Evolutionary conservation across 139 green algal species (phyloP).

Genomic region (Micromonas pusilla): DNA sequence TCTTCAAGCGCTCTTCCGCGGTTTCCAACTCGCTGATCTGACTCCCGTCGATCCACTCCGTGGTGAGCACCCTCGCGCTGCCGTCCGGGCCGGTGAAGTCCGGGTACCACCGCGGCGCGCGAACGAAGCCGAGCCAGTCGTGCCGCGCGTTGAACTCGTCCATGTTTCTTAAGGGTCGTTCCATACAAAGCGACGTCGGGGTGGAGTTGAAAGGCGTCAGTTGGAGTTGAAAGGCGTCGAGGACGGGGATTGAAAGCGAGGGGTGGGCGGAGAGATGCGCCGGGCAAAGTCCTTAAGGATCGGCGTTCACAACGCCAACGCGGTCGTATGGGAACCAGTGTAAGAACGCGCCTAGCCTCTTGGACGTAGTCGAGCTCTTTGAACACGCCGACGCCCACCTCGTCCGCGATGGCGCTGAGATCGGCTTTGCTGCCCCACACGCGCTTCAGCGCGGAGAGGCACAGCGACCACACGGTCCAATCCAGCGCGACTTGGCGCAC

Average conservation of each 20-base stretch:
- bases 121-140: conserved; percentile 35
- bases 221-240: too few species aligned
- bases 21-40: conserved; percentile 26
- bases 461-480: conserved; percentile 22
- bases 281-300: too few species aligned
- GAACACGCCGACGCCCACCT: conserved; percentile 38
- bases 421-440: conserved; percentile 31
- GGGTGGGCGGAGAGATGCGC: too few species aligned
- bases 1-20: conserved; percentile 19
- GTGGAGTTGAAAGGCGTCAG: too few species aligned
- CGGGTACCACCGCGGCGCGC: conserved; percentile 21
- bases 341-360: conserved; percentile 30
- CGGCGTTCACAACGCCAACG: too few species aligned
- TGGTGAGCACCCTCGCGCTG: conserved; percentile 27
- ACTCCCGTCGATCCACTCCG: conserved; percentile 35
- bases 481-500: conserved; percentile 32
- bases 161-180: too few species aligned
- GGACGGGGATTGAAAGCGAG: too few species aligned
- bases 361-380: conserved; percentile 39
- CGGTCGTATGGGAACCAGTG: too few species aligned
- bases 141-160: conserved; percentile 33
- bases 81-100: conserved; percentile 26
- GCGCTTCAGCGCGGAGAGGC: conserved; percentile 23
- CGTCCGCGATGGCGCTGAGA: conserved; percentile 34
- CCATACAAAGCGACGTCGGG: too few species aligned